These are phyloP conservation scores for Colletotrichum camelliae DNA, from an alignment of 2,329 filamentous ascomycete genomes.

Conservation along the genomic window DNA sequence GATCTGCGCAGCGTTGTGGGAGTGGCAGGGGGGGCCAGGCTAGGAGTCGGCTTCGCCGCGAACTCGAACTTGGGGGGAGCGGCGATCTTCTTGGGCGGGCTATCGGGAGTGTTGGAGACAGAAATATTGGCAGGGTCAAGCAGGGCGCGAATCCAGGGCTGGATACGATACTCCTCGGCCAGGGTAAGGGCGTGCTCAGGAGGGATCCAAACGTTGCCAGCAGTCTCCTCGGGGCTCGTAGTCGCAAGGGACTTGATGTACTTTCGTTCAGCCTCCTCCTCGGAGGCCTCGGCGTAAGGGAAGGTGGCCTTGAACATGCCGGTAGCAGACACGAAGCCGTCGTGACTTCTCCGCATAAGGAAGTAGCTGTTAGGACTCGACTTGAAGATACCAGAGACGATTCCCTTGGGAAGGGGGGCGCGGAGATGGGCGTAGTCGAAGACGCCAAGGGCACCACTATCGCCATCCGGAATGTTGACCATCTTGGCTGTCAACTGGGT, in stretches of 20 bases:
- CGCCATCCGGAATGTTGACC: conserved; percentile 75
- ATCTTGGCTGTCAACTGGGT: conserved; percentile 88
- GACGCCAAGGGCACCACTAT: conserved; percentile 75
- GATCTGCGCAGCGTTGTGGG: conserved; percentile 52
- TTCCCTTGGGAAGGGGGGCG: conserved; percentile 88
- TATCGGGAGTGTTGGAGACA: conserved; percentile 61
- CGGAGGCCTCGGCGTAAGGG: conserved; percentile 73
- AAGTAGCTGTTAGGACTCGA: conserved; percentile 93
- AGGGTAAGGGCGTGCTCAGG: conserved; percentile 81
- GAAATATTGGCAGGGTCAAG: conserved; percentile 85
- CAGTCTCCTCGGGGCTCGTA: conserved; percentile 89
- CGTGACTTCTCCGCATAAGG: conserved; percentile 88
- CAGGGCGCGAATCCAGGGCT: conserved; percentile 88
- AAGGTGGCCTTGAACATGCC: conserved; percentile 95
- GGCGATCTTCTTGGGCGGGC: conserved; percentile 76
- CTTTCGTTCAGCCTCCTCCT: conserved; percentile 78
- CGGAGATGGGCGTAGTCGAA: conserved; percentile 98
- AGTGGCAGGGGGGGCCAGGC: conserved; percentile 52
- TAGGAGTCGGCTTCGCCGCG: conserved; percentile 46
- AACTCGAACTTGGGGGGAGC: conserved; percentile 82
- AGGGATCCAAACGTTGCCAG: conserved; percentile 95
- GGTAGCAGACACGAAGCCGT: conserved; percentile 84
- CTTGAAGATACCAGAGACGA: conserved; percentile 92
- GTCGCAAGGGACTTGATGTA: conserved; percentile 84
- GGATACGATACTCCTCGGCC: conserved; percentile 85